These are phyloP conservation scores for Trapa bicornis DNA, from an alignment of 345 rosid genomes.

Conservation along the genomic window DNA sequence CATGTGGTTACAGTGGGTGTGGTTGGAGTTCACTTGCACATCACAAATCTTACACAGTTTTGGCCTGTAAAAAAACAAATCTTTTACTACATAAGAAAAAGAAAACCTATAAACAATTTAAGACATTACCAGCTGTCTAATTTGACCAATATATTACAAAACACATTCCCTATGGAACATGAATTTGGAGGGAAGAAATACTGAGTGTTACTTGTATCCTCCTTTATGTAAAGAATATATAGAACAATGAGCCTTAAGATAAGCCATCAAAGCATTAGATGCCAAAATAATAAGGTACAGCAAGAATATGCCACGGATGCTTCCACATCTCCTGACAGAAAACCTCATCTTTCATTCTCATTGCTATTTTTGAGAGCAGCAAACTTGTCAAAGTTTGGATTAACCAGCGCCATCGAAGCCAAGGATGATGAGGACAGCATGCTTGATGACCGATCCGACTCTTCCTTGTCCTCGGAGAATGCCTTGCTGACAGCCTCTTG, in stretches of 20 bases:
- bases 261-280: not conserved
- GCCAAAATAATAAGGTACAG: not conserved
- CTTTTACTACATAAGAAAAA: too few relatives aligned
- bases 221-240: not conserved
- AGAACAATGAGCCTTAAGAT: not conserved
- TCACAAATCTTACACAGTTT: too few relatives aligned
- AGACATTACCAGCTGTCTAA: not conserved
- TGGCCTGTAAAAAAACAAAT: too few relatives aligned
- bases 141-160: not conserved
- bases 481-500: constrained; percentile 48
- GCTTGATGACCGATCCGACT: constrained; percentile 23
- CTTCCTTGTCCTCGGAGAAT: constrained; percentile 52
- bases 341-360: not conserved
- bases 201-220: not conserved
- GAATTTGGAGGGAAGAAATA: not conserved
- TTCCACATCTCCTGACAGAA: not conserved
- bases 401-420: not conserved
- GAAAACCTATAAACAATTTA: too few relatives aligned
- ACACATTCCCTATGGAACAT: not conserved
- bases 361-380: not conserved
- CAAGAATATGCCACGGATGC: not conserved
- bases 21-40: too few relatives aligned
- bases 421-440: not conserved
- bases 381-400: not conserved
- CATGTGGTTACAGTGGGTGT: too few relatives aligned